Evolutionary conservation across 345 rosid species (phyloP).

Genomic region (Ceriops zippeliana): DNA sequence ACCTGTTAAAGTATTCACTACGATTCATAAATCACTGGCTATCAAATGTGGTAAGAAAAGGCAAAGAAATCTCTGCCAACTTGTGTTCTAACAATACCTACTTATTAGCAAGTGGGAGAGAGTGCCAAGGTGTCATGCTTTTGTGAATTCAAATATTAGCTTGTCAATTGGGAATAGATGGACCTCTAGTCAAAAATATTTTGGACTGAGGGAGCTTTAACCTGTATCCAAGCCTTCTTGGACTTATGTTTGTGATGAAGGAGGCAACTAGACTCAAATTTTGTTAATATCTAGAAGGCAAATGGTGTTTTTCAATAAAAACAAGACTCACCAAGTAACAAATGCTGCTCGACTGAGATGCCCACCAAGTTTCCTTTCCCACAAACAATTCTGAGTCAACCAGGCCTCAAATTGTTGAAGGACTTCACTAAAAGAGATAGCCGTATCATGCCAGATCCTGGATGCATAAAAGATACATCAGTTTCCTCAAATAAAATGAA

Average conservation of each 20-base stretch:
- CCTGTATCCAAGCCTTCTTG: too few relatives aligned
- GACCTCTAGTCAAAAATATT: too few relatives aligned
- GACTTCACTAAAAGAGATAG: conserved; percentile 73
- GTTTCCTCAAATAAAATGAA: background rate
- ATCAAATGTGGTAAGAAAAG: too few relatives aligned
- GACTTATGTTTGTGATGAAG: background rate
- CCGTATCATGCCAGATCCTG: conserved; percentile 98
- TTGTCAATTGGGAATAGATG: too few relatives aligned
- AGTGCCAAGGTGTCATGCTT: too few relatives aligned
- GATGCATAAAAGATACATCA: conserved; percentile 8
- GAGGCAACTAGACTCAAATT: background rate
- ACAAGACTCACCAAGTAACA: conserved; percentile 71
- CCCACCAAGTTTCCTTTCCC: conserved; percentile 52
- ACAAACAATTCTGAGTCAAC: conserved; percentile 60
- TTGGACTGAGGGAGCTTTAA: too few relatives aligned
- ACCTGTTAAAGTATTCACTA: too few relatives aligned
- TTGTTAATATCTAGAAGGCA: background rate
- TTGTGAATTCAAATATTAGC: too few relatives aligned
- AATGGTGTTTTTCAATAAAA: background rate
- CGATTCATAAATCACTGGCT: too few relatives aligned
- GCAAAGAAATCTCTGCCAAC: too few relatives aligned
- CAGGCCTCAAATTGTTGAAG: conserved; percentile 78
- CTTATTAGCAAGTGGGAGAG: too few relatives aligned
- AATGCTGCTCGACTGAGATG: conserved; percentile 67
- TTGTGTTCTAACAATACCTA: too few relatives aligned